Evolutionary conservation across 2,329 filamentous ascomycete species (phyloP), one percentile per base, ranked within the genome.

Genomic region (Chalara sp.): DNA sequence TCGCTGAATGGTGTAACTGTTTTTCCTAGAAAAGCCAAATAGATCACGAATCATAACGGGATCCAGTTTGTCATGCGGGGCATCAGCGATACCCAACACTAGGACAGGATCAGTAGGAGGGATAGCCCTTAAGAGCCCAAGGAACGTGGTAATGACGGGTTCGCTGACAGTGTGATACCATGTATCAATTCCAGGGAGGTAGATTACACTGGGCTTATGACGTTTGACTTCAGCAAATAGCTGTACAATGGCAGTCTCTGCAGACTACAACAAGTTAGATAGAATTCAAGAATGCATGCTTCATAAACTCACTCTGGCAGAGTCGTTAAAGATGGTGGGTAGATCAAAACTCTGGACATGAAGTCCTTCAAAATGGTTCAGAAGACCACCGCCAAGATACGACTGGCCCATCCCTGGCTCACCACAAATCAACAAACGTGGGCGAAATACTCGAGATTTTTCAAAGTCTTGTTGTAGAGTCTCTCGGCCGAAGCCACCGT

Each of bases 271-370:
- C 28, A 46, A 32, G 35, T 58, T 51, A 59, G 55, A 46, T 47
- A 32, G 37, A 41, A 6, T 30, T 37, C 32, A 32, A 41, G 29
- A 13, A 33, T 8, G 21, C 21, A 21, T 21, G 21, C 3, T 21
- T 21, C 21, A 5, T 48, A 54, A 28, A 70, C 79, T 71, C 73
- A 83, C 84, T 59, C 89, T 81, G 55, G 87, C 84, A 4, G 83
- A 81, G 65, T 99, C 93, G 51, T 86, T 89, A 53, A 95, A 76
- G 51, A 99, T 76, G 12, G 87, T 93, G 1, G 91, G 83, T 51
- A 99, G 77, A 67, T 96, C 95, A 67, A 99, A 95, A 49, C 87
- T 90, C 66, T 97, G 91, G 3, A 99, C 88, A 69, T 97, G 90
- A 2, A 97, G 78, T 30, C 91, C 89, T 69, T 99, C 93, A 49